Percentiles rank a stretch among this genome's conserved stretches.
These are phyloP conservation scores for Fusarium sp. DNA, from an alignment of 2,329 filamentous ascomycete species.

Conservation along the genomic window DNA sequence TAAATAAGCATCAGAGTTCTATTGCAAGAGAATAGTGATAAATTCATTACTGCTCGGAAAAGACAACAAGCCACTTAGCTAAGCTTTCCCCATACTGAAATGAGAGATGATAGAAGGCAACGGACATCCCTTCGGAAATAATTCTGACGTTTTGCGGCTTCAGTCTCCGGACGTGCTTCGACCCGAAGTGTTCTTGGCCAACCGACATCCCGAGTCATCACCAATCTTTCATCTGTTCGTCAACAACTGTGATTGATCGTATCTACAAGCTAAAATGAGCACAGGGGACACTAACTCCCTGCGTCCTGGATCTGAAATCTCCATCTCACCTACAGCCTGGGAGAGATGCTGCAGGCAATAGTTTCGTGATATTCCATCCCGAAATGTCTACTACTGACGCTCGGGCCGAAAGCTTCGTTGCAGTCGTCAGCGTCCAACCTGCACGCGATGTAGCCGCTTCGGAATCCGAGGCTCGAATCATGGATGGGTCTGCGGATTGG, in stretches of 20 bases:
- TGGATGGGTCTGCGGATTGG: neutral
- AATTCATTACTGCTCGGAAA: too few relatives aligned
- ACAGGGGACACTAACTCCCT: neutral
- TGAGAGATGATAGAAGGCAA: too few relatives aligned
- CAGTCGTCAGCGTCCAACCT: neutral
- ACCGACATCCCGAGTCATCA: neutral
- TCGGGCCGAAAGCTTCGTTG: neutral
- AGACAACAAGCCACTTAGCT: too few relatives aligned
- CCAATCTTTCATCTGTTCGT: neutral
- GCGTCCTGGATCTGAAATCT: neutral
- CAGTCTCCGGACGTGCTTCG: neutral
- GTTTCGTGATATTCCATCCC: neutral
- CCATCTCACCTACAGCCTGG: neutral
- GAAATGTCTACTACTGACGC: neutral
- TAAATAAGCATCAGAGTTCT: fast-evolving
- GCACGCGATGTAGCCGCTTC: neutral
- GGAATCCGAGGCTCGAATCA: too few relatives aligned
- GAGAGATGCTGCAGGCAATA: neutral
- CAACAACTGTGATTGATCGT: neutral
- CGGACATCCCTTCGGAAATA: neutral
- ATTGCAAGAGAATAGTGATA: neutral
- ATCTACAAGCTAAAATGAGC: neutral
- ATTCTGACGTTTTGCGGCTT: neutral
- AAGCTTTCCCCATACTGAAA: too few relatives aligned
- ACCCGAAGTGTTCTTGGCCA: neutral